phyloP scores from a whole-genome alignment of 2,329 filamentous ascomycete species.

The Aspergillus tanneri region DNA sequence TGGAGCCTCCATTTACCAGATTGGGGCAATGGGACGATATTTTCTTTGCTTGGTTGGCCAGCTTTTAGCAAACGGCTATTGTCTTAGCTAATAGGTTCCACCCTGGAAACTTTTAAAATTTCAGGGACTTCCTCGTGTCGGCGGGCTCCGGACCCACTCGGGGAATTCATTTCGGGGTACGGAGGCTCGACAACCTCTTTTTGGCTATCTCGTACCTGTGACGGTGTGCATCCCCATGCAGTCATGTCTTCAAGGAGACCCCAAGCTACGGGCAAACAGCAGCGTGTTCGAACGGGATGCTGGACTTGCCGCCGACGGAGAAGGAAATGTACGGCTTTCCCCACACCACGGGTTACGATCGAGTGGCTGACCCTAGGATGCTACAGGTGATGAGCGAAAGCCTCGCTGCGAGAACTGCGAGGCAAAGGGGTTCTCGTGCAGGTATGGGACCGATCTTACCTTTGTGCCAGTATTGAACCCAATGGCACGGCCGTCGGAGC shows the following conservation, averaged over 20 bases:
- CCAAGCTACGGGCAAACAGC: conserved; percentile 25
- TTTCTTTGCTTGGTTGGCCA: background rate
- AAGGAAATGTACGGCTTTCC: conserved; percentile 24
- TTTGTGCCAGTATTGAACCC: conserved; percentile 19
- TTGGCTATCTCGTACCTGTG: background rate
- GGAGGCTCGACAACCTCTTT: conserved; percentile 7
- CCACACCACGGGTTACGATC: background rate
- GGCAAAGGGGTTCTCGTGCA: conserved; percentile 24
- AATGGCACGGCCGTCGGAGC: conserved; percentile 4
- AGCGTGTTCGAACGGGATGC: conserved; percentile 26
- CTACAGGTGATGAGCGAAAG: conserved; percentile 26
- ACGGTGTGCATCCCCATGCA: background rate
- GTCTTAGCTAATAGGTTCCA: background rate
- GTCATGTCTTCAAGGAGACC: conserved; percentile 15
- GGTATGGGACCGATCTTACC: conserved; percentile 24
- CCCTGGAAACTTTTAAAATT: background rate
- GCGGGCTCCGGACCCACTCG: conserved; percentile 1
- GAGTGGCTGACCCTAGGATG: background rate
- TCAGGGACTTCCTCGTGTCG: background rate
- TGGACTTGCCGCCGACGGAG: conserved; percentile 26
- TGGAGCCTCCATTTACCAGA: conserved; percentile 1
- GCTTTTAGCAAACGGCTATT: background rate
- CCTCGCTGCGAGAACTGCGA: conserved; percentile 27
- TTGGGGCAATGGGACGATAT: background rate
- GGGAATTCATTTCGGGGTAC: conserved; percentile 1